Evolutionary conservation across 169 alveolate genomes (phyloP).

Genomic region (Theileria annulata): DNA sequence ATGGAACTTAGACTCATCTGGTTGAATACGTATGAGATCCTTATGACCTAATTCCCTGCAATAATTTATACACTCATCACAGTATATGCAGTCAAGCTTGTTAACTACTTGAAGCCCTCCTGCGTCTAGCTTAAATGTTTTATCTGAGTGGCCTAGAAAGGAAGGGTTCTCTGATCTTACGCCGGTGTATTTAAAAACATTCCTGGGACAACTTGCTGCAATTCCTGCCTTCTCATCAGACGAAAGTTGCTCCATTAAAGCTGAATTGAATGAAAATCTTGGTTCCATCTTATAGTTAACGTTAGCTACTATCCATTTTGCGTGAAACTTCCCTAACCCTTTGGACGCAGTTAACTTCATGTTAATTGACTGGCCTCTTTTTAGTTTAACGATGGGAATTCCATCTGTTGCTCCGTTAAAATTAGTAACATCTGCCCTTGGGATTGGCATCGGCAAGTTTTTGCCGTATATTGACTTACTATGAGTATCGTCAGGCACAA

Average conservation of each 20-base stretch:
- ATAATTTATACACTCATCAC: constrained; percentile 71
- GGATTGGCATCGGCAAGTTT: constrained; percentile 64
- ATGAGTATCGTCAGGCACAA: constrained; percentile 67
- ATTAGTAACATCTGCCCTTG: constrained; percentile 38
- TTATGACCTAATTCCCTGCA: constrained; percentile 70
- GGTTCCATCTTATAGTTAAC: constrained; percentile 85
- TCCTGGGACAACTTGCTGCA: constrained; percentile 87
- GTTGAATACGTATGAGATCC: constrained; percentile 70
- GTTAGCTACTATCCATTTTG: constrained; percentile 95
- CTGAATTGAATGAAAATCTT: constrained; percentile 66
- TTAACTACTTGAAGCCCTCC: constrained; percentile 45
- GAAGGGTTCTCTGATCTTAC: constrained; percentile 45
- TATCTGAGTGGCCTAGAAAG: constrained; percentile 4
- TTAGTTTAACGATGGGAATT: constrained; percentile 90
- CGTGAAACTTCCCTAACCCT: constrained; percentile 96
- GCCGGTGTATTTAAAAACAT: constrained; percentile 76
- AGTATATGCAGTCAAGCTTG: constrained; percentile 59
- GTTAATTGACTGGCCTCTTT: constrained; percentile 89
- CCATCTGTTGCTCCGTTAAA: constrained; percentile 70
- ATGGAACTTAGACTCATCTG: constrained; percentile 78
- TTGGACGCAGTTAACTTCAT: constrained; percentile 91
- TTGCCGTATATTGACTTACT: constrained; percentile 21
- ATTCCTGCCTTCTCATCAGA: constrained; percentile 65
- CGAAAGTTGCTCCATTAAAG: constrained; percentile 73
- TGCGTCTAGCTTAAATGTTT: constrained; percentile 2